These are phyloP conservation scores for Arachnomyces sp. DNA, from an alignment of 2,329 filamentous ascomycete species.

Conservation along the genomic window DNA sequence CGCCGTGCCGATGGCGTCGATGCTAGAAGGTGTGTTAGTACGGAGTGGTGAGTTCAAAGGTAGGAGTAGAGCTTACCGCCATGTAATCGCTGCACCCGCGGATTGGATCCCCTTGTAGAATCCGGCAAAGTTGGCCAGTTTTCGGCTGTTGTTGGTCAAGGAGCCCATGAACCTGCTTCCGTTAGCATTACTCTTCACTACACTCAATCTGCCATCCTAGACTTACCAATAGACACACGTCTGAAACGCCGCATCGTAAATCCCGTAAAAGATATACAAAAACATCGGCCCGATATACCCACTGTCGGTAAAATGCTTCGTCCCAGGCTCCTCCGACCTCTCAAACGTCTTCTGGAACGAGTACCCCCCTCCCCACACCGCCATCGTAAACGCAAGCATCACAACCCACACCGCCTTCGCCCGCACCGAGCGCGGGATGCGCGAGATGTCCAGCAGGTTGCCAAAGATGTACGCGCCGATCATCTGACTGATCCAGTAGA, in stretches of 20 bases:
- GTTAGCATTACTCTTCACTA: conserved; percentile 3
- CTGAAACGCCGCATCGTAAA: conserved; percentile 86
- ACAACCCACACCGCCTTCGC: conserved; percentile 56
- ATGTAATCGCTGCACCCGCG: conserved; percentile 61
- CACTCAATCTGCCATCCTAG: not conserved
- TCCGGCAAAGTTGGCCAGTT: conserved; percentile 82
- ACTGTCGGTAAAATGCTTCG: conserved; percentile 56
- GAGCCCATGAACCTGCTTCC: conserved; percentile 72
- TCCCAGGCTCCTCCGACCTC: conserved; percentile 21
- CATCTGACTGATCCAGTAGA: conserved; percentile 77
- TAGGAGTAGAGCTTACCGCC: conserved; percentile 26
- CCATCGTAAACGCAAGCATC: conserved; percentile 63
- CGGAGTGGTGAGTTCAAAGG: conserved; percentile 8
- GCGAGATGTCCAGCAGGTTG: conserved; percentile 55
- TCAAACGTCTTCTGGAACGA: conserved; percentile 53
- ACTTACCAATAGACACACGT: conserved; percentile 76
- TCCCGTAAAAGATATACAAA: conserved; percentile 82
- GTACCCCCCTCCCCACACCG: conserved; percentile 75
- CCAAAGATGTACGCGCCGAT: conserved; percentile 66
- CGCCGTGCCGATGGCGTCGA: conserved; percentile 55
- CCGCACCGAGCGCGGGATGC: conserved; percentile 54
- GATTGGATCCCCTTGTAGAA: conserved; percentile 89
- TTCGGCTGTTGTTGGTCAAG: conserved; percentile 84
- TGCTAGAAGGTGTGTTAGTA: conserved; percentile 53
- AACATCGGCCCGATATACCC: conserved; percentile 75